Conservation (phyloP, 306 rosid species). For the Medicago truncatula region DNA sequence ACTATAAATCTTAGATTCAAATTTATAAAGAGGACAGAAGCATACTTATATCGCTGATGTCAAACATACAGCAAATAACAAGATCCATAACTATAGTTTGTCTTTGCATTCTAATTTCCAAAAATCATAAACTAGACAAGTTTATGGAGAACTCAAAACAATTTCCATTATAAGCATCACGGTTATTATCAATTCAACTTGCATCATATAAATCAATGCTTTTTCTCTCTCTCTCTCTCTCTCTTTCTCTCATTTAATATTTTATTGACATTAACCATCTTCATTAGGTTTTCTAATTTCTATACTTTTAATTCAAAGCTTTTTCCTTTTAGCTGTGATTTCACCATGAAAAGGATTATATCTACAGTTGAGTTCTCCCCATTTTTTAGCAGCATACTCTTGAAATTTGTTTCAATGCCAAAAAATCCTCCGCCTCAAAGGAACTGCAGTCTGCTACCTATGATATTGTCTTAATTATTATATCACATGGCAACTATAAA, state of each 20-base stretch:
- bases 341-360: not conserved
- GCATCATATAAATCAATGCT: not conserved
- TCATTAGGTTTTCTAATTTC: slow-evolving; percentile 5
- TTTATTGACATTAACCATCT: not conserved
- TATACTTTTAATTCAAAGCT: not conserved
- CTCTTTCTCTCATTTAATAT: not conserved
- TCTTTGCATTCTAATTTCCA: not conserved
- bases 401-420: slow-evolving; percentile 3
- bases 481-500: too few relatives aligned
- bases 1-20: slow-evolving; percentile 16
- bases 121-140: slow-evolving; percentile 34
- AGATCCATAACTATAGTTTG: slow-evolving; percentile 13
- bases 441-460: not conserved
- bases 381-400: slow-evolving; percentile 10
- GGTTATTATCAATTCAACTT: slow-evolving; percentile 22
- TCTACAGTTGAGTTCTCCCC: slow-evolving; percentile 9
- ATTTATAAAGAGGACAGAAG: not conserved
- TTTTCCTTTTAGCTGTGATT: slow-evolving; percentile 6
- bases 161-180: slow-evolving; percentile 17
- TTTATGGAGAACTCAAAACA: not conserved
- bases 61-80: slow-evolving; percentile 10
- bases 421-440: slow-evolving; percentile 2
- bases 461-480: slow-evolving; percentile 8
- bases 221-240: too few relatives aligned
- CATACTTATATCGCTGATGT: not conserved